Evolutionary conservation across 2,329 filamentous ascomycete species (phyloP).

Genomic region (Calonectria leucothoes): DNA sequence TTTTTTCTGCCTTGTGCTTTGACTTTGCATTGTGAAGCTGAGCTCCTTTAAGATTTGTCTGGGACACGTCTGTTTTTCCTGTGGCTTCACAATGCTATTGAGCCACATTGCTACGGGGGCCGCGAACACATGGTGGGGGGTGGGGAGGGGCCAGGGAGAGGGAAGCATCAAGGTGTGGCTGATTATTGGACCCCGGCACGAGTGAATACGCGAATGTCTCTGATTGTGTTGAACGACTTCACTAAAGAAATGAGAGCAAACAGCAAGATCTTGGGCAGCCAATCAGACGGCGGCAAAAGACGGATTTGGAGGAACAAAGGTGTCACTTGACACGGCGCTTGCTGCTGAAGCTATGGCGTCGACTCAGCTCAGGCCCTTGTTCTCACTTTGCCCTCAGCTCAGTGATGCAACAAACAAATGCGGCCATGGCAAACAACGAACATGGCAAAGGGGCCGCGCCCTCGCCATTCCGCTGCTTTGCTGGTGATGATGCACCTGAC

Average conservation of each 20-base stretch:
- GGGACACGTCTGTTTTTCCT: neutral
- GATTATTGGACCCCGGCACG: neutral
- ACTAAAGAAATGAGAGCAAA: neutral
- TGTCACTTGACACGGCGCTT: neutral
- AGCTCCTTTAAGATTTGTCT: neutral
- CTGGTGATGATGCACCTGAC: neutral
- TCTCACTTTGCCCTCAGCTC: neutral
- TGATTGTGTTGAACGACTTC: neutral
- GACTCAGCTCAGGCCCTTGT: neutral
- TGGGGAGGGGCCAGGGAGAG: too few relatives aligned
- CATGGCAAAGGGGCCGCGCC: neutral
- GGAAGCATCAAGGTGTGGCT: neutral
- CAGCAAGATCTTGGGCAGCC: neutral
- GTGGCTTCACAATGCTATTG: neutral
- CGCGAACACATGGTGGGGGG: neutral
- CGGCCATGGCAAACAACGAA: neutral
- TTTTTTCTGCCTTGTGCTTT: neutral
- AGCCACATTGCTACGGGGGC: neutral
- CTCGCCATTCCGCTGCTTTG: neutral
- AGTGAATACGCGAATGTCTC: neutral
- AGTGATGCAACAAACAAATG: neutral
- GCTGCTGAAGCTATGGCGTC: neutral
- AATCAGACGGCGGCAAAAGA: neutral
- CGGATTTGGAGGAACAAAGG: neutral
- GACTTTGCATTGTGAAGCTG: conserved; percentile 3